phyloP scores from a whole-genome alignment of 2,329 filamentous ascomycete genomes.

The Trichocomaceae sp. region DNA sequence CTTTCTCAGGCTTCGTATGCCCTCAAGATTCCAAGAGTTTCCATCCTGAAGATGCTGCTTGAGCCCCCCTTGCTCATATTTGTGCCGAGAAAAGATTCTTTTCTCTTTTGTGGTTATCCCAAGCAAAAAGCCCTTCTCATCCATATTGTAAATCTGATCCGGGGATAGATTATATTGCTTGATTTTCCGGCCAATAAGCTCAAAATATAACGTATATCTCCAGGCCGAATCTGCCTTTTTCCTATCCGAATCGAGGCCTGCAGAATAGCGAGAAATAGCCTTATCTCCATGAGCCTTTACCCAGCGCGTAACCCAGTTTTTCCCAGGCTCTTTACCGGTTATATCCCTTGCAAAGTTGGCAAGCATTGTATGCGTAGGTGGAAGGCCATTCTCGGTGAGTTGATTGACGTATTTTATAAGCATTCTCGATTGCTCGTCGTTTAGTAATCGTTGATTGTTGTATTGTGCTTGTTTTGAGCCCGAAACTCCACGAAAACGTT shows the following conservation, averaged over 20 bases:
- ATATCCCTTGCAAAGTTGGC: not conserved
- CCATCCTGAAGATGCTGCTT: slow-evolving; percentile 15
- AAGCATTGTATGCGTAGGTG: not conserved
- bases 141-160: not conserved
- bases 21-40: no score
- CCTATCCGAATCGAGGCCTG: no score
- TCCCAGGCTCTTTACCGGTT: not conserved
- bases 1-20: no score
- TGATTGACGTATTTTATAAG: slow-evolving; percentile 5
- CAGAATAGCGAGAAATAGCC: not conserved
- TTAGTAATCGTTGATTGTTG: not conserved
- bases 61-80: slow-evolving; percentile 8
- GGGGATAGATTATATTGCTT: not conserved
- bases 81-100: not conserved
- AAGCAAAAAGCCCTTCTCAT: no score
- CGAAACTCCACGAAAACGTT: not conserved
- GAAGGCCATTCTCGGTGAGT: not conserved
- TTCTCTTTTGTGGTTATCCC: not conserved
- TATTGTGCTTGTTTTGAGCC: slow-evolving; percentile 1
- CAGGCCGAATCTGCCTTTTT: not conserved
- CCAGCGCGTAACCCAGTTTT: not conserved
- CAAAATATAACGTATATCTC: not conserved
- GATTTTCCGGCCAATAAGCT: not conserved
- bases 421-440: not conserved
- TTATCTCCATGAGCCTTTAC: not conserved